A percentile compares a stretch with the other conserved stretches of the same genome.
phyloP scores from a whole-genome alignment of 2,329 filamentous ascomycete genomes.

The Botrytis elliptica region DNA sequence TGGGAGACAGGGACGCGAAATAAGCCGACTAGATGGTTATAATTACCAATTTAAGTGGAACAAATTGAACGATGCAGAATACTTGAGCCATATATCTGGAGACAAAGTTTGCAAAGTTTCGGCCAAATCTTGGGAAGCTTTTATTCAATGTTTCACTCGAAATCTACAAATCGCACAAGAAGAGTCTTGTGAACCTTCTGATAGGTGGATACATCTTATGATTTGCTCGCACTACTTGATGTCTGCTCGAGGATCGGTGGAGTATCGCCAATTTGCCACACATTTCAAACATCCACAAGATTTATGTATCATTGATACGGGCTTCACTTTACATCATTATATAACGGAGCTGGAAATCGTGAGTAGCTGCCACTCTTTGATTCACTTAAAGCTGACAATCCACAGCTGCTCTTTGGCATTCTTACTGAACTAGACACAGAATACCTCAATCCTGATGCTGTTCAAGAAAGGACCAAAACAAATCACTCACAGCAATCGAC shows the following conservation, averaged over 20 bases:
- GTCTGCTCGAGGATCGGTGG: background rate
- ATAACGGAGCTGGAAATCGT: slow-evolving; percentile 17
- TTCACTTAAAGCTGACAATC: background rate
- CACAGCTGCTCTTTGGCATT: slow-evolving; percentile 6
- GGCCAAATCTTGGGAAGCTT: background rate
- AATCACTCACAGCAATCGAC: background rate
- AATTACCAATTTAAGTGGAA: slow-evolving; percentile 12
- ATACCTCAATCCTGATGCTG: background rate
- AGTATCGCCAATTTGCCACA: background rate
- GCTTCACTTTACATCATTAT: slow-evolving; percentile 14
- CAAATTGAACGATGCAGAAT: slow-evolving; percentile 1
- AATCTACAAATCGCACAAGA: slow-evolving; percentile 12
- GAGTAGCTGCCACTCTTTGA: background rate
- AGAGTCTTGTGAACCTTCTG: background rate
- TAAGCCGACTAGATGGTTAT: background rate
- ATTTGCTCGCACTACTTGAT: slow-evolving; percentile 16
- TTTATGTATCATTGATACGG: background rate
- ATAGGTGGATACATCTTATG: slow-evolving; percentile 17
- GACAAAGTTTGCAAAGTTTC: background rate
- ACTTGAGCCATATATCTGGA: background rate
- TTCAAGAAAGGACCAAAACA: background rate
- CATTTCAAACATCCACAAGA: background rate
- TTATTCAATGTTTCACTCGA: slow-evolving; percentile 10
- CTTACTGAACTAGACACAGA: slow-evolving; percentile 7
- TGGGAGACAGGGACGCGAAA: background rate